A percentile compares a stretch with the other conserved stretches of the same genome.
Conservation (phyloP, 345 rosid species). For the Boechera divaricarpa region DNA sequence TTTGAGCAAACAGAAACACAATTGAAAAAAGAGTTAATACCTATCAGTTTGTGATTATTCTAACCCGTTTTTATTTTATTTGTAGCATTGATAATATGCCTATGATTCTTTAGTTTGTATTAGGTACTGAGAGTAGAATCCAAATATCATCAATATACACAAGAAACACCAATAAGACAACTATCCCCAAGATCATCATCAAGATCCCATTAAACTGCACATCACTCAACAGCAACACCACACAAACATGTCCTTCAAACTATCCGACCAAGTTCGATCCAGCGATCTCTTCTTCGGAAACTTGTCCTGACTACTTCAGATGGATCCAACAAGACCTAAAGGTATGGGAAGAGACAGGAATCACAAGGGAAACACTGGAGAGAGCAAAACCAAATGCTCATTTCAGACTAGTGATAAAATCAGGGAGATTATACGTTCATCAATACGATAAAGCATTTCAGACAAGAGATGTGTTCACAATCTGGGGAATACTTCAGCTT, state of each 20-base stretch:
- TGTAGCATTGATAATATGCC: neutral
- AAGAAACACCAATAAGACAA: conserved; percentile 19
- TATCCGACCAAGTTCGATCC: conserved; percentile 29
- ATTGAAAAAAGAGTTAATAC: neutral
- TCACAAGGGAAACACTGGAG: conserved; percentile 60
- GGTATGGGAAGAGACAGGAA: conserved; percentile 58
- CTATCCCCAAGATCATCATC: neutral
- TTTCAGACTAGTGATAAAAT: conserved; percentile 55
- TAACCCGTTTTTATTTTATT: neutral
- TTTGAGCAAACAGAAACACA: neutral
- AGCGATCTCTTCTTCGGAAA: conserved; percentile 5
- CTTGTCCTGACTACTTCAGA: conserved; percentile 70
- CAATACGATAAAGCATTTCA: conserved; percentile 49
- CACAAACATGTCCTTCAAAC: conserved; percentile 43
- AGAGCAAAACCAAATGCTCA: conserved; percentile 50
- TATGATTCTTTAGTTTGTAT: conserved; percentile 27
- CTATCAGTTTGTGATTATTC: neutral
- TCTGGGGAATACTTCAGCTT: conserved; percentile 76
- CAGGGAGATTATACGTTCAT: conserved; percentile 57
- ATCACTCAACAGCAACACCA: neutral
- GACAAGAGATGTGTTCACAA: conserved; percentile 65
- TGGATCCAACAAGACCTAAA: conserved; percentile 66
- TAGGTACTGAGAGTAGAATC: conserved; percentile 25
- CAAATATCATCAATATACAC: conserved; percentile 22
- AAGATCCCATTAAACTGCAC: conserved; percentile 45